A percentile compares a stretch with the other conserved stretches of the same genome.
Conservation (phyloP, 108 stramenopile species). For the Skeletonema marinoi region DNA sequence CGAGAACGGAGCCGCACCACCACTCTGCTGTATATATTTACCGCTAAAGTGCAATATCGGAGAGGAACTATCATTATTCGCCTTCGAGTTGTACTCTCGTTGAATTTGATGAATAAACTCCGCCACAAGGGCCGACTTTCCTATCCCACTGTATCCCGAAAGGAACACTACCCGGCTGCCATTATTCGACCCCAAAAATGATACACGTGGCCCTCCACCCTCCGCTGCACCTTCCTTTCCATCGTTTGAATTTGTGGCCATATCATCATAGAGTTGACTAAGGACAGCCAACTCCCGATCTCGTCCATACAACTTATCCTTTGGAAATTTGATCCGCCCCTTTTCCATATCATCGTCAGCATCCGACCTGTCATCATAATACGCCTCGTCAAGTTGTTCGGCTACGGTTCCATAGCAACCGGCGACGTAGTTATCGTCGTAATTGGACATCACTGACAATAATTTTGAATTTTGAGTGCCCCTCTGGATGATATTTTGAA, state of each 20-base stretch:
- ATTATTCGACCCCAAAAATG: background rate
- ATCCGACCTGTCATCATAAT: slow-evolving; percentile 18
- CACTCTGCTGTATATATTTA: slow-evolving; percentile 2
- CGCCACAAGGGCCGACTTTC: slow-evolving; percentile 28
- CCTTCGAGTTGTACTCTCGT: background rate
- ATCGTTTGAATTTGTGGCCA: background rate
- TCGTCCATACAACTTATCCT: slow-evolving; percentile 30
- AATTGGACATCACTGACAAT: background rate
- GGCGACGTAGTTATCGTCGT: background rate
- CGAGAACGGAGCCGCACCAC: slow-evolving; percentile 3
- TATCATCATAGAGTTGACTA: background rate
- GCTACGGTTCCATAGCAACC: slow-evolving; percentile 6
- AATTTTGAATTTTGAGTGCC: too few species aligned
- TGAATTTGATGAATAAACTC: slow-evolving; percentile 6
- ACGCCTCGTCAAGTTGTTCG: slow-evolving; percentile 21
- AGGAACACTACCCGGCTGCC: slow-evolving; percentile 22
- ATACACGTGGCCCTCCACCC: too few species aligned
- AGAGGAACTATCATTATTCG: background rate
- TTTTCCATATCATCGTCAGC: slow-evolving; percentile 39
- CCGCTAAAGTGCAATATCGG: background rate
- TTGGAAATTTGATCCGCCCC: slow-evolving; percentile 30
- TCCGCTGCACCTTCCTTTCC: background rate
- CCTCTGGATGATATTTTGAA: too few species aligned
- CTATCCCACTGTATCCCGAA: slow-evolving; percentile 26
- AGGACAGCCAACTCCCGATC: slow-evolving; percentile 8